phyloP scores from a whole-genome alignment of 192 early-diverging fungal species.

The Gaertneriomyces sp. region DNA sequence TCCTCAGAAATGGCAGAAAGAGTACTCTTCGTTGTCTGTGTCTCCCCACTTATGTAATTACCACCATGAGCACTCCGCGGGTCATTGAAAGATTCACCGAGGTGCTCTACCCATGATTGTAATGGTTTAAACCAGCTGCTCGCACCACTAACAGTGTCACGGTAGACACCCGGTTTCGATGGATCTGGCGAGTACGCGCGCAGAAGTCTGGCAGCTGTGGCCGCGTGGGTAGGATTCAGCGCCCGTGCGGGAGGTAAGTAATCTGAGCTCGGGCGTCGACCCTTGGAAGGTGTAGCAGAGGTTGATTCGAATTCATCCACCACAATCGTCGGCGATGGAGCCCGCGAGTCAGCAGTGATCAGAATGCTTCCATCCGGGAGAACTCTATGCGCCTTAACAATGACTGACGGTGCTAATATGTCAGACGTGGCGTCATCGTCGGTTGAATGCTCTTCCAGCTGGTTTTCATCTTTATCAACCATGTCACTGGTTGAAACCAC shows the following conservation, averaged over 20 bases:
- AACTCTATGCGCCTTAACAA: neutral
- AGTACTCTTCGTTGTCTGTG: neutral
- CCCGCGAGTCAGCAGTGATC: neutral
- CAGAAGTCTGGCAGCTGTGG: neutral
- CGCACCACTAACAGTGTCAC: neutral
- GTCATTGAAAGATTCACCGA: constrained; percentile 7
- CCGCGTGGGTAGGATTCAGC: too few relatives aligned
- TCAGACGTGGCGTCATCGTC: constrained; percentile 2
- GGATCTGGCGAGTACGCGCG: neutral
- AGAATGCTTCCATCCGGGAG: neutral
- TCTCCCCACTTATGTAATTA: too few relatives aligned
- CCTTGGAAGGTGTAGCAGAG: too few relatives aligned
- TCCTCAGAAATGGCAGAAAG: neutral
- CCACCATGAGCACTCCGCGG: too few relatives aligned
- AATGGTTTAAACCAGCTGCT: constrained; percentile 24
- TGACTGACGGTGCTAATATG: neutral
- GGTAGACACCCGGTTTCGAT: neutral
- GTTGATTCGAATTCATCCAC: too few relatives aligned
- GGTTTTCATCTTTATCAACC: neutral
- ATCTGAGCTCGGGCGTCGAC: too few relatives aligned
- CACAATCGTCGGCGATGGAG: too few relatives aligned
- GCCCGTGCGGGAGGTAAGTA: too few relatives aligned
- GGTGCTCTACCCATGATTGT: constrained; percentile 16
- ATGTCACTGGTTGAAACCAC: too few relatives aligned
- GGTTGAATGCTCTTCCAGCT: neutral